Evolutionary conservation across 2,329 filamentous ascomycete genomes (phyloP).

Genomic region (Neofusicoccum kwambonambiense): DNA sequence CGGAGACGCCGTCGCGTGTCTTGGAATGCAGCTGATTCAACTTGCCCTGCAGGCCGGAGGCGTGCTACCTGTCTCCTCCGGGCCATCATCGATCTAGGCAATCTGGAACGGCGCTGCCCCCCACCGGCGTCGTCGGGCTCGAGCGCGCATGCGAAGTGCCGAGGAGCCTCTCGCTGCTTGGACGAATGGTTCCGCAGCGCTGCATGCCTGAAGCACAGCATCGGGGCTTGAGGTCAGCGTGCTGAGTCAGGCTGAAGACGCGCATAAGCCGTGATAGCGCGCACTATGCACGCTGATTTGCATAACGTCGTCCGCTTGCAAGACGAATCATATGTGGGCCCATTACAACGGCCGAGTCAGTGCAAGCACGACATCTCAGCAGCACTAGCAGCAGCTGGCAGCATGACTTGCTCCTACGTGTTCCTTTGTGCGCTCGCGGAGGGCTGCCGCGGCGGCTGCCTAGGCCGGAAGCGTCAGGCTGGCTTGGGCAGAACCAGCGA

Average conservation of each 20-base stretch:
- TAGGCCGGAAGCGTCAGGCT: background rate
- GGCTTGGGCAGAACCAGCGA: constrained; percentile 5
- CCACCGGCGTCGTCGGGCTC: background rate
- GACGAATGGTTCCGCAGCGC: background rate
- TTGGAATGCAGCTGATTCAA: background rate
- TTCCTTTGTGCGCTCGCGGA: background rate
- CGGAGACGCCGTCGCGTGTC: background rate
- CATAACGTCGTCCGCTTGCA: constrained; percentile 1
- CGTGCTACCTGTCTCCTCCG: background rate
- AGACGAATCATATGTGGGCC: constrained; percentile 12
- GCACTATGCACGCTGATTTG: constrained; percentile 10
- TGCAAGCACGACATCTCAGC: constrained; percentile 6
- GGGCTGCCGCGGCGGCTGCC: background rate
- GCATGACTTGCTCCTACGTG: background rate
- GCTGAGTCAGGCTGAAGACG: constrained; percentile 9
- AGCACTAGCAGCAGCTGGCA: background rate
- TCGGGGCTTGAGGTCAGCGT: background rate
- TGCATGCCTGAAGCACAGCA: background rate
- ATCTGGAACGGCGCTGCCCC: background rate
- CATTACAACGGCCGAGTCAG: background rate
- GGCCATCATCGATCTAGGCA: background rate
- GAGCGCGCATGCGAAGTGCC: background rate
- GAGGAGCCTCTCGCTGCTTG: background rate
- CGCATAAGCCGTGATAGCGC: constrained; percentile 11
- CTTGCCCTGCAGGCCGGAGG: background rate